phyloP scores from a whole-genome alignment of 108 stramenopile species.

The Cyclotella cryptica region DNA sequence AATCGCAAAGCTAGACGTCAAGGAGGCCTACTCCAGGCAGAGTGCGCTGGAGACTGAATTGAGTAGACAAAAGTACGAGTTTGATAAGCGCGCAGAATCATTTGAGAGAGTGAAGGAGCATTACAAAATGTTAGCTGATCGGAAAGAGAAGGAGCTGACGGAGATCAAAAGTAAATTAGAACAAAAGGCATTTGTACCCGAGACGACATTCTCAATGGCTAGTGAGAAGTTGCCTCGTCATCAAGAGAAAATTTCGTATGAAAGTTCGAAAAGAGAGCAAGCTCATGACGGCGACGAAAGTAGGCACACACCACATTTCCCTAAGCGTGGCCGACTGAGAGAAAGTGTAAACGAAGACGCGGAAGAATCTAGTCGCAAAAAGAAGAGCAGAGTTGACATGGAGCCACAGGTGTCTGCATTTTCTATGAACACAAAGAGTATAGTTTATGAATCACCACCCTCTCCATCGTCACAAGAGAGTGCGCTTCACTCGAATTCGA shows the following conservation, averaged over 20 bases:
- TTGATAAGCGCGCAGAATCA: constrained; percentile 31
- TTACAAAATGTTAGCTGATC: constrained; percentile 10
- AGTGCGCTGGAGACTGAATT: constrained; percentile 28
- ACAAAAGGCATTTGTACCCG: constrained; percentile 13
- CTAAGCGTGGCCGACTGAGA: background rate
- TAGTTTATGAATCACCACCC: background rate
- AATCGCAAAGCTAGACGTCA: constrained; percentile 17
- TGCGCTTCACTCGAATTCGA: background rate
- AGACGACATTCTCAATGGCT: background rate
- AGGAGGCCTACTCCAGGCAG: constrained; percentile 19
- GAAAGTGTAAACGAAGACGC: background rate
- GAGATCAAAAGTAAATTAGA: constrained; percentile 17
- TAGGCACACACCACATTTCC: background rate
- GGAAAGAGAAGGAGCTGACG: constrained; percentile 26
- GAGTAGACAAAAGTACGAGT: constrained; percentile 27
- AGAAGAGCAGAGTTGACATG: background rate
- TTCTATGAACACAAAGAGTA: background rate
- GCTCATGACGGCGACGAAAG: background rate
- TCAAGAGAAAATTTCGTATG: background rate
- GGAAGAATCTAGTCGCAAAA: background rate
- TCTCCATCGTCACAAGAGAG: background rate
- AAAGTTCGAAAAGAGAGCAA: background rate
- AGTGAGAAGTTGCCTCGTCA: background rate
- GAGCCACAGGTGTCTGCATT: background rate
- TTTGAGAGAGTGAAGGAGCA: constrained; percentile 39